Conservation (phyloP, 1,284 basidiomycete genomes). For the Porodaedalea pini region DNA sequence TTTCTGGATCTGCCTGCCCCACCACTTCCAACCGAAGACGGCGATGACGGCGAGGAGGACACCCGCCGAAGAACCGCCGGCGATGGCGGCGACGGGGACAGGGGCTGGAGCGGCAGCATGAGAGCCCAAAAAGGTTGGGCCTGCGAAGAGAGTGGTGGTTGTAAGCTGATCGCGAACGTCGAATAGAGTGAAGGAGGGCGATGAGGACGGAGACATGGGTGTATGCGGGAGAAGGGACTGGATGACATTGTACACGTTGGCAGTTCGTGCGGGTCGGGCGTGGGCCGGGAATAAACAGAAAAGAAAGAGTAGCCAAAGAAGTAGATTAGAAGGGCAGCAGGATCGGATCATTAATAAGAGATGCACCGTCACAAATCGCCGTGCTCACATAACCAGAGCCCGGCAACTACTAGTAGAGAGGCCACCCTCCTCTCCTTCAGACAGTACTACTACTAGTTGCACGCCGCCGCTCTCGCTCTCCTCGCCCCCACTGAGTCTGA, state of each 20-base stretch:
- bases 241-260: constrained; percentile 1
- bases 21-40: constrained; percentile 46
- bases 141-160: constrained; percentile 20
- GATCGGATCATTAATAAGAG: background rate
- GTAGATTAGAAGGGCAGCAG: background rate
- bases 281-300: background rate
- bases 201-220: background rate
- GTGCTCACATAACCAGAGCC: constrained; percentile 19
- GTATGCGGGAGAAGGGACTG: constrained; percentile 3
- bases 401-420: constrained; percentile 77
- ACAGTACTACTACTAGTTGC: constrained; percentile 71
- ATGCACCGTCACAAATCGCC: background rate
- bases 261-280: background rate
- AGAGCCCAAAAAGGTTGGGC: constrained; percentile 4
- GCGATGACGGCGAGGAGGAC: constrained; percentile 42
- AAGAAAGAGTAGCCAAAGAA: background rate
- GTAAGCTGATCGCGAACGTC: constrained; percentile 17
- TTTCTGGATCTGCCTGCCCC: constrained; percentile 44
- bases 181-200: background rate
- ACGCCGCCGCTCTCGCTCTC: constrained; percentile 76
- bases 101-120: constrained; percentile 1
- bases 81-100: constrained; percentile 49
- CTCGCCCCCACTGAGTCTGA: no score
- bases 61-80: constrained; percentile 47
- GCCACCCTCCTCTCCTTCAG: constrained; percentile 67